Conservation (phyloP, 148 eudicot genomes). For the Spergularia marina region DNA sequence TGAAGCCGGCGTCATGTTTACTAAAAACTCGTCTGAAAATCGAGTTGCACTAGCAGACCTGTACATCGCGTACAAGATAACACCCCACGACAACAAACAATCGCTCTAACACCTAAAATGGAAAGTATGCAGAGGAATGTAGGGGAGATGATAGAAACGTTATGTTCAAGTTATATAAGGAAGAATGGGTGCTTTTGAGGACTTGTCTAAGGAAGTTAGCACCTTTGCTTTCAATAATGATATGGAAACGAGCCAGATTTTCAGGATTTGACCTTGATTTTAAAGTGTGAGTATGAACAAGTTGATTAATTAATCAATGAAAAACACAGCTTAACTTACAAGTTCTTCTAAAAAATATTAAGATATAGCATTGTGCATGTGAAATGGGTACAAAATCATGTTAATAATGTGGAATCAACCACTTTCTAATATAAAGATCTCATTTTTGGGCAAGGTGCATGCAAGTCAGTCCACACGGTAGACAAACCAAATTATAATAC, state of each 20-base stretch:
- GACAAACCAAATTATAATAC: too few relatives aligned
- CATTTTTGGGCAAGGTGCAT: too few relatives aligned
- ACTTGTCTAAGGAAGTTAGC: background rate
- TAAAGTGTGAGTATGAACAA: background rate
- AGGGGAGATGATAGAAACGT: background rate
- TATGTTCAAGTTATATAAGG: background rate
- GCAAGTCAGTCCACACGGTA: too few relatives aligned
- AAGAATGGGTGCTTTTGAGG: background rate
- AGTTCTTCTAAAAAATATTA: background rate
- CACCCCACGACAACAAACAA: background rate
- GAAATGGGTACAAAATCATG: too few relatives aligned
- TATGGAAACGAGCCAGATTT: background rate
- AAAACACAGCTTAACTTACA: slow-evolving; percentile 12
- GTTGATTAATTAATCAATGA: slow-evolving; percentile 6
- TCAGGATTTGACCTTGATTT: slow-evolving; percentile 12
- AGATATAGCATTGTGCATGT: background rate
- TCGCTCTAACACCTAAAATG: background rate
- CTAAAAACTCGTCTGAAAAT: slow-evolving; percentile 21
- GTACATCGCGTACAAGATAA: slow-evolving; percentile 6
- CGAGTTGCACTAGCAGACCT: slow-evolving; percentile 24
- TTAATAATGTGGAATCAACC: too few relatives aligned
- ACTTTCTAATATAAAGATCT: too few relatives aligned
- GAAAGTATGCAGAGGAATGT: background rate
- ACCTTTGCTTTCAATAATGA: slow-evolving; percentile 16
- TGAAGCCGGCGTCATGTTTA: slow-evolving; percentile 16